Conservation (phyloP, 768 basidiomycete species). For the Termitomyces sp. region DNA sequence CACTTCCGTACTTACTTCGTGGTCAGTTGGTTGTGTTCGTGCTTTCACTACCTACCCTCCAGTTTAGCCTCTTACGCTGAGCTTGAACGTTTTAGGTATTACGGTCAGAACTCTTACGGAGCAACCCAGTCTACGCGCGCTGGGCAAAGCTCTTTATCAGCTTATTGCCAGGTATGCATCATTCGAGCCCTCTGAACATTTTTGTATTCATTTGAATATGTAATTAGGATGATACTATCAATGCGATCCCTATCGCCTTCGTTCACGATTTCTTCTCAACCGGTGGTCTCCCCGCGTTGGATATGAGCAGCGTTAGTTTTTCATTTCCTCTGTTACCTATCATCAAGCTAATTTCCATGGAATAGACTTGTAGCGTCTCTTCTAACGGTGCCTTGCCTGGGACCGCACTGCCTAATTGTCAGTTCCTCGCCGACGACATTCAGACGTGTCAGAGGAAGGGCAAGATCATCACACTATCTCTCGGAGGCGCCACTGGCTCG, state of each 20-base stretch:
- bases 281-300: slow-evolving; percentile 55
- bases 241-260: slow-evolving; percentile 62
- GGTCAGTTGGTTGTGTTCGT: slow-evolving; percentile 24
- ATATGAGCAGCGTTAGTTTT: slow-evolving; percentile 52
- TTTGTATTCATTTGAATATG: neutral
- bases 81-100: slow-evolving; percentile 26
- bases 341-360: neutral
- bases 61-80: neutral
- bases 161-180: slow-evolving; percentile 48
- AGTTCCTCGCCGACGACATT: slow-evolving; percentile 53
- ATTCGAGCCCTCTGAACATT: neutral
- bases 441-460: slow-evolving; percentile 55
- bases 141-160: slow-evolving; percentile 38
- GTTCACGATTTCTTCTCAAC: slow-evolving; percentile 56
- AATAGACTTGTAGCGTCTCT: slow-evolving; percentile 47
- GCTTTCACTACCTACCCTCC: neutral
- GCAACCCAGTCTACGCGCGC: slow-evolving; percentile 40
- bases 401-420: slow-evolving; percentile 56
- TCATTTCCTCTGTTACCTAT: neutral
- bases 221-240: slow-evolving; percentile 49
- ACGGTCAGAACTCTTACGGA: slow-evolving; percentile 60
- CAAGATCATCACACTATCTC: slow-evolving; percentile 45
- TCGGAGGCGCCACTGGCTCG: slow-evolving; percentile 53
- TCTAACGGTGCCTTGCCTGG: slow-evolving; percentile 46
- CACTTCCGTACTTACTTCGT: neutral